Base-by-base conservation (phyloP, 208 protist genomes). In the Novymonas esmeraldas region DNA sequence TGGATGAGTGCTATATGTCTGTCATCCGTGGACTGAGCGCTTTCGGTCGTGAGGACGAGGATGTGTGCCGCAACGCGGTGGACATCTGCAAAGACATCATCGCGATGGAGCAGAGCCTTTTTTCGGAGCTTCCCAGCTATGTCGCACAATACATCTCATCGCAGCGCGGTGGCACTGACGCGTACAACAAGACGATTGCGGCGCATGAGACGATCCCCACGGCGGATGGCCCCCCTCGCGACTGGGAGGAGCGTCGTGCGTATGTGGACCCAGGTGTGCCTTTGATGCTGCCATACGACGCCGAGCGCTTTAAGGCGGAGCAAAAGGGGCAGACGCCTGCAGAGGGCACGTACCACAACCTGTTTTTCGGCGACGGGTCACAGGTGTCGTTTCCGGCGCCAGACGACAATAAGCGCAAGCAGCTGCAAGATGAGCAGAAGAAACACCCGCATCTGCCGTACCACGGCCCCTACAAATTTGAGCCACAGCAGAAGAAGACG, bases 211-310 rank as follows among this genome's bases (percentile, higher is more conserved):
- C 61, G 9, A 58, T 75, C 20, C 69, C 69, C 6, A 68, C 59
- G 18, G 34, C 69, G 7, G 34, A 56, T 2, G 69, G 61, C 11
- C 29, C 59, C 3, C 52, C 69, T 41, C 61, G 61, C n/a, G 45
- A 72, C 28, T 82, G 64, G 54, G 59, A 76, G 45, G 73, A 78
- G 26, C 63, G 52, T 2, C 75, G 86, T 33, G 82, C 87, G 42
- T 84, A 85, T 55, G 86, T 95, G 39, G 84, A 92, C 76, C 89
- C 89, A 20, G 61, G 73, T 62, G 64, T 84, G 4, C 89, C 89
- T 26, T 77, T 95, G 6, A 52, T 44, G 55, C 64, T 92, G 34
- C 84, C 84, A 7, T 91, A 78, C 55, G 79, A 73, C 49, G 42
- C 56, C 6, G 44, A 83, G 48, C 82, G 82, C 48, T 70, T 78